Evolutionary conservation across 2,329 filamentous ascomycete genomes (phyloP), one percentile per base, ranked within the genome.

Genomic region (Mycosphaerelloides madeirae): DNA sequence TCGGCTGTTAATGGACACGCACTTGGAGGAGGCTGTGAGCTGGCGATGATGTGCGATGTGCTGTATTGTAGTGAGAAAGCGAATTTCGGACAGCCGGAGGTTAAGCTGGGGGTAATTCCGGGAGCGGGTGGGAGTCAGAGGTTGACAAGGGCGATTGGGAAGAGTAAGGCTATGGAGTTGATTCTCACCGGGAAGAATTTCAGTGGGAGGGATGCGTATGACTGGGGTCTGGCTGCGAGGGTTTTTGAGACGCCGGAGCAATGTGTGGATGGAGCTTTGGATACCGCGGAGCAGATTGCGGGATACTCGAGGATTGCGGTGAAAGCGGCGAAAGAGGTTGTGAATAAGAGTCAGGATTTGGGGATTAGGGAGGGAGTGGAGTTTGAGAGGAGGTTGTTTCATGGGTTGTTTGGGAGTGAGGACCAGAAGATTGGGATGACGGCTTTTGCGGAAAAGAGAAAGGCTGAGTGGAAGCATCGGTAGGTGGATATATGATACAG

Each of bases 341-440:
- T 98, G 44, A 95, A 97, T 67, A 97, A 96, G 82, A 95, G 89
- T 68, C 90, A 97, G 75, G 93, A 98, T 59, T 70, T 95, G 56
- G 76, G 84, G 3, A 72, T 98, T 48, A 75, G 85, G 57, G 93
- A 97, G 62, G 93, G 93, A 12, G 85, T 98, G 1, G 93, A 98
- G 71, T 97, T 82, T 69, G 93, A 98, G 78, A 78, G 93, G 63
- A 80, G 90, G 41, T 77, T 97, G 28, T 98, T 98, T 75, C 93
- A 98, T 69, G 79, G 83, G 19, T 64, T 96, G 61, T 98, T 98
- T 72, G 93, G 91, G 16, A 95, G 85, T 65, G 80, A 87, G 71
- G 93, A 98, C 68, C 93, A 98, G 72, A 98, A 97, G 77, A 87
- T 96, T 66, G 76, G 79, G 11, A 83, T 97, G 93, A 83, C 83